A percentile compares a stretch with the other conserved stretches of the same genome.
Conservation (phyloP, 2,329 filamentous ascomycete genomes). For the Neofusicoccum umdonicola region DNA sequence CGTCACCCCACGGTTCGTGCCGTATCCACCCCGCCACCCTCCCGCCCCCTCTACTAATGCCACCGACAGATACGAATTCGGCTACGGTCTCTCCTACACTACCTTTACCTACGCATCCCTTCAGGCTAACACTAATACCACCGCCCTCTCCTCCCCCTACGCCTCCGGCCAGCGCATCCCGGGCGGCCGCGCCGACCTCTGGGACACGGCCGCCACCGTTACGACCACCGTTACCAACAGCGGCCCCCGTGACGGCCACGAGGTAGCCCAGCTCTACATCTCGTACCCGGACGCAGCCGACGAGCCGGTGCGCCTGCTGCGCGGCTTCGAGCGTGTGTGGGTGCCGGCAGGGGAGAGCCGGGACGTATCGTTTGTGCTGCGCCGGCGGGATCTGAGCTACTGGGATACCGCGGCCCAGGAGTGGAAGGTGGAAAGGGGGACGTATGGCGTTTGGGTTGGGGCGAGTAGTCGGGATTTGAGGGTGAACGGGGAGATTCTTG, state of each 20-base stretch:
- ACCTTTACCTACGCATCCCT: slow-evolving; percentile 39
- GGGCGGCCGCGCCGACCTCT: slow-evolving; percentile 35
- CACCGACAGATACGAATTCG: slow-evolving; percentile 41
- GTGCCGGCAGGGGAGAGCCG: slow-evolving; percentile 57
- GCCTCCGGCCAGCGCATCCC: slow-evolving; percentile 32
- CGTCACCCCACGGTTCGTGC: slow-evolving; percentile 30
- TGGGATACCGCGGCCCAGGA: slow-evolving; percentile 18
- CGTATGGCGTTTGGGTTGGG: slow-evolving; percentile 32
- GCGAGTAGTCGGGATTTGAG: slow-evolving; percentile 33
- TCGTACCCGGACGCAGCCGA: slow-evolving; percentile 40
- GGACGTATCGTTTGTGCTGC: slow-evolving; percentile 40
- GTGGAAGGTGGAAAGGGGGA: slow-evolving; percentile 26
- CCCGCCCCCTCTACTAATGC: too few species aligned
- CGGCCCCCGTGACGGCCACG: slow-evolving; percentile 33
- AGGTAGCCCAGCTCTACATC: slow-evolving; percentile 40
- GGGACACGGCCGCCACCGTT: slow-evolving; percentile 32
- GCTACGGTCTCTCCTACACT: slow-evolving; percentile 44
- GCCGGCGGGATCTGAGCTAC: slow-evolving; percentile 19
- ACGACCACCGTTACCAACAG: slow-evolving; percentile 35
- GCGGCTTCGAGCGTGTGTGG: slow-evolving; percentile 60
- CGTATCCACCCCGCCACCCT: too few species aligned
- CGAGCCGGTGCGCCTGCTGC: slow-evolving; percentile 56
- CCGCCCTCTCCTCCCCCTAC: slow-evolving; percentile 34
- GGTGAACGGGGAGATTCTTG: background rate
- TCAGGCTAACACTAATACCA: slow-evolving; percentile 24